A percentile compares a stretch with the other conserved stretches of the same genome.
phyloP scores from a whole-genome alignment of 768 basidiomycete genomes.

The Xerocomus spinulosus region DNA sequence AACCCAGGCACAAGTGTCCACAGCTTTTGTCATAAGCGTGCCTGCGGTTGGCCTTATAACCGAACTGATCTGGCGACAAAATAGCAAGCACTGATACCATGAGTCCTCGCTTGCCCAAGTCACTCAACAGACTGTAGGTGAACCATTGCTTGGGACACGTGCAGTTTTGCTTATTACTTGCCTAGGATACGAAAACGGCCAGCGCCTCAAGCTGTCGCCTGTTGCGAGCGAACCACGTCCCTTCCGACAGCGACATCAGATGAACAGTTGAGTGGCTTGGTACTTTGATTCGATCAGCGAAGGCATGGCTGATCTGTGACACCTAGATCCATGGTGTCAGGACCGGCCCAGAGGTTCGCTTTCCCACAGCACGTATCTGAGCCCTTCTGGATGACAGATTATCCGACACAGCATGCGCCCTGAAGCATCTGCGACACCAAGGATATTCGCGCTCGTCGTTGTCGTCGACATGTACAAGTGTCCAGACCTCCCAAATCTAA shows the following conservation, averaged over 20 bases:
- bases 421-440: neutral
- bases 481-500: neutral
- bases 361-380: neutral
- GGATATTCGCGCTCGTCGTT: slow-evolving; percentile 18
- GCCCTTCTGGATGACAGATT: neutral
- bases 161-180: neutral
- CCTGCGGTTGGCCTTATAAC: too few relatives aligned
- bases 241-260: neutral
- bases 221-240: too few relatives aligned
- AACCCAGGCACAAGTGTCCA: too few relatives aligned
- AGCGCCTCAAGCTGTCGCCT: neutral
- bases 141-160: neutral
- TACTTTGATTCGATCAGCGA: neutral
- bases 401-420: neutral
- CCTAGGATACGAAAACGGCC: slow-evolving; percentile 1
- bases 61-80: too few relatives aligned
- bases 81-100: neutral
- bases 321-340: slow-evolving; percentile 6
- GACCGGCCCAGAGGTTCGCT: slow-evolving; percentile 4
- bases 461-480: slow-evolving; percentile 12
- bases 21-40: too few relatives aligned
- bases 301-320: neutral
- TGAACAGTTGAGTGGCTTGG: slow-evolving; percentile 12
- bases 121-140: neutral
- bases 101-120: neutral